Base-by-base conservation (phyloP, 78 protist genomes). In the Bodo saltans region DNA sequence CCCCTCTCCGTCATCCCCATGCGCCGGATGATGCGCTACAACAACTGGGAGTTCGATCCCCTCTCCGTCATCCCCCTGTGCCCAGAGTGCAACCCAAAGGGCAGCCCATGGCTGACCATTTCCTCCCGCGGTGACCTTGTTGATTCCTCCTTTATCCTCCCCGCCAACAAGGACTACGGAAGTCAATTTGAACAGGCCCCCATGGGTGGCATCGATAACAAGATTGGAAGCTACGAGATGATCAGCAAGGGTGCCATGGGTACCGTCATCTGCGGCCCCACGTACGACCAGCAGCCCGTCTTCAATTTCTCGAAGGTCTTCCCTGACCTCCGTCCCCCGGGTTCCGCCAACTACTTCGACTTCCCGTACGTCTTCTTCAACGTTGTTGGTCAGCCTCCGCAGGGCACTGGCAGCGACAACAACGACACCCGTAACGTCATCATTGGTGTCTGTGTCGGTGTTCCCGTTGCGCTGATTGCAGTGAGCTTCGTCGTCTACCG, bases 21-120 rank as follows among this genome's bases (percentile, higher is more conserved):
- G 88, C 42, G 81, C 41, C 81, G 74, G 17, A 79, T 90, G 68
- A 60, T 93, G 40, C 81, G 95, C 68, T 93, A 88, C 79, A 93
- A 93, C 74, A 83, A 90, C 69, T 93, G 74, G 89, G 68, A 67
- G 40, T 30, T 90, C 72, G 96, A 93, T 70, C 90, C 92, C 67
- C 70, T 88, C 37, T 83, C 90, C 40, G n/a, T 47, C 60, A 17
- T 47, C 8, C 60, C 60, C 60, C 8, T 23, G n/a, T 47, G 60
- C 60, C 8, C 60, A 8, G 17, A 47, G 60, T 47, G 60, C 60
- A 17, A 47, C 60, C 60, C 60, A 17, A 40, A 33, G 28, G 93
- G 93, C 81, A 74, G 87, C 73, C 78, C 93, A 25, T 85, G 91
- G 60, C 70, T 52, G n/a, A 90, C 92, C 42, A 87, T 91, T 40